These are phyloP conservation scores for Pythium plurisporium DNA, from an alignment of 352 stramenopile species.

Conservation along the genomic window DNA sequence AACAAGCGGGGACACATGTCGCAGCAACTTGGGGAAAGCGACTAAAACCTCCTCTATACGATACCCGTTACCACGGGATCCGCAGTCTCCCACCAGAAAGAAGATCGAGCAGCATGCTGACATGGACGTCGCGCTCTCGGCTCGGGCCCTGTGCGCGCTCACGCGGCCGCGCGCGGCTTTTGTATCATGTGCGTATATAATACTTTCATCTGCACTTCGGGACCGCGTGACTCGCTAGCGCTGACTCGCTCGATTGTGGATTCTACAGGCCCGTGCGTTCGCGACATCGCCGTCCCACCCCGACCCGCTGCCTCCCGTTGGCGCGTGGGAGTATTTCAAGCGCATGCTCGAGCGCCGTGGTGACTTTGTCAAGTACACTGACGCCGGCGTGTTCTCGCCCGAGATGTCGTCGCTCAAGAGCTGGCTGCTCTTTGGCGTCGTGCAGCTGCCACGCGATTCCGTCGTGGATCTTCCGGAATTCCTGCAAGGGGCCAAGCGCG, in stretches of 20 bases:
- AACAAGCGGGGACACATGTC: too few species aligned
- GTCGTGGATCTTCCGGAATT: slow-evolving; percentile 14
- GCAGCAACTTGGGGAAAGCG: too few species aligned
- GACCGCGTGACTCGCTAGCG: not conserved
- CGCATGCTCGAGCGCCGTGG: slow-evolving; percentile 7
- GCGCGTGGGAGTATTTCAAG: slow-evolving; percentile 9
- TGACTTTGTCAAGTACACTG: not conserved
- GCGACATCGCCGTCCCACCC: not conserved
- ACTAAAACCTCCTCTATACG: too few species aligned
- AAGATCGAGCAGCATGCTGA: not conserved
- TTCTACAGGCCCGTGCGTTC: not conserved
- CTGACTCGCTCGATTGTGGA: not conserved
- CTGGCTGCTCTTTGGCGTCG: slow-evolving; percentile 11
- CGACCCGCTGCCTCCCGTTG: slow-evolving; percentile 3
- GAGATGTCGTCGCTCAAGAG: not conserved
- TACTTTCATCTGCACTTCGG: not conserved
- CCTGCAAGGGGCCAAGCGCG: slow-evolving; percentile 11
- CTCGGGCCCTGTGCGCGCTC: not conserved
- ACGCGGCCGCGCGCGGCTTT: not conserved
- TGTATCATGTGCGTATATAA: not conserved
- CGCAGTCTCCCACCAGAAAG: too few species aligned
- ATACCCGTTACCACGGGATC: too few species aligned
- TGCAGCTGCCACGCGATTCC: slow-evolving; percentile 3
- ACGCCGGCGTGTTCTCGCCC: slow-evolving; percentile 4
- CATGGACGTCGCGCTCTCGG: not conserved